phyloP scores from a whole-genome alignment of 2,329 filamentous ascomycete species.

The Cordyceps militaris region DNA sequence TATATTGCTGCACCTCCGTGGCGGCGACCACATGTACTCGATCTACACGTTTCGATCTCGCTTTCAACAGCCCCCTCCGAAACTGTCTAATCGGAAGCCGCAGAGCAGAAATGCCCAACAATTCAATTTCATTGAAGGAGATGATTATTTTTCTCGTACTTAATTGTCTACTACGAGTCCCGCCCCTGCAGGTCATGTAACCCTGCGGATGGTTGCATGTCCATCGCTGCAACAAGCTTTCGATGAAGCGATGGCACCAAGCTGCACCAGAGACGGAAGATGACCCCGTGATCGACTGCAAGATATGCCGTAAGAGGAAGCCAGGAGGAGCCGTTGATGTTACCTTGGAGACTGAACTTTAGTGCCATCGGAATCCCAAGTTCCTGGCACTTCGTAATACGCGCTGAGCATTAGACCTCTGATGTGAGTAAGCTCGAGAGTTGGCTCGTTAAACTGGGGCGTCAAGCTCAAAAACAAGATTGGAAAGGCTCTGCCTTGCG shows the following conservation, averaged over 20 bases:
- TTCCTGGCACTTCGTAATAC: background rate
- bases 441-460: background rate
- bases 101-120: too few relatives aligned
- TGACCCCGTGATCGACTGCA: background rate
- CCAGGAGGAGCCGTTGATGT: background rate
- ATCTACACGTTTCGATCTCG: background rate
- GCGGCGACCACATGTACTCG: background rate
- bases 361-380: background rate
- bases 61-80: background rate
- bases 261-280: background rate
- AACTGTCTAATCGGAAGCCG: too few relatives aligned
- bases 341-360: slow-evolving; percentile 6
- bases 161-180: background rate
- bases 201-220: background rate
- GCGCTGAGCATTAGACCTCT: too few relatives aligned
- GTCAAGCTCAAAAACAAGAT: background rate
- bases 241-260: background rate
- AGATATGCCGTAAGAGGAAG: background rate
- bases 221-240: background rate
- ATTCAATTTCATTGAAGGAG: too few relatives aligned
- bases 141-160: too few relatives aligned
- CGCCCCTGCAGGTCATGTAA: background rate
- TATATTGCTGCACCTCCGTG: background rate
- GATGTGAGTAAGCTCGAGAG: too few relatives aligned
- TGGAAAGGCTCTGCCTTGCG: background rate